phyloP scores from a whole-genome alignment of 2,329 filamentous ascomycete species.

The Allantophomopsis cytisporea region DNA sequence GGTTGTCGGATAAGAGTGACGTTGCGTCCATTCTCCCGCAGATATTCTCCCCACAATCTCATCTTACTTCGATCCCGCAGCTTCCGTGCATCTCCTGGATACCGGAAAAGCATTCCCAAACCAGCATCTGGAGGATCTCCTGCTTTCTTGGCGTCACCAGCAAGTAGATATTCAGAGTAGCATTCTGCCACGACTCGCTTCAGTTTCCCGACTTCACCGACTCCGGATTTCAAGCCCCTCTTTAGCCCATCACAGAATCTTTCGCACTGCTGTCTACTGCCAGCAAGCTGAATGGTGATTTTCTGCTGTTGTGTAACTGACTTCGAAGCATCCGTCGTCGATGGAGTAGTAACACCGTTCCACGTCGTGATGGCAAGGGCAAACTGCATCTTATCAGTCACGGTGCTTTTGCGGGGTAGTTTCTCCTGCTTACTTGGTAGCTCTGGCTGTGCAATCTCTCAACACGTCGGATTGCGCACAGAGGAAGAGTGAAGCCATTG shows the following conservation, averaged over 20 bases:
- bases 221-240: slow-evolving; percentile 71
- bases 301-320: slow-evolving; percentile 51
- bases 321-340: slow-evolving; percentile 31
- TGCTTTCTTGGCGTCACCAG: slow-evolving; percentile 46
- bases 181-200: slow-evolving; percentile 70
- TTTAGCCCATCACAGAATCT: slow-evolving; percentile 94
- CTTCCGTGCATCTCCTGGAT: slow-evolving; percentile 90
- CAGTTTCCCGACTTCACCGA: slow-evolving; percentile 78
- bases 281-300: slow-evolving; percentile 82
- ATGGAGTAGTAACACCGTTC: slow-evolving; percentile 55
- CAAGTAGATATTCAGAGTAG: slow-evolving; percentile 77
- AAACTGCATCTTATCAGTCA: slow-evolving; percentile 37
- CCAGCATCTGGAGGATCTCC: slow-evolving; percentile 76
- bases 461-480: slow-evolving; percentile 83
- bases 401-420: background rate
- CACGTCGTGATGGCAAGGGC: slow-evolving; percentile 90
- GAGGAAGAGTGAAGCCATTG: slow-evolving; percentile 88
- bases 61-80: slow-evolving; percentile 93
- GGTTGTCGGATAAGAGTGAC: slow-evolving; percentile 86
- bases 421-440: slow-evolving; percentile 41
- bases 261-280: slow-evolving; percentile 79
- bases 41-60: slow-evolving; percentile 91
- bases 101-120: slow-evolving; percentile 82
- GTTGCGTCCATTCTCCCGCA: slow-evolving; percentile 90
- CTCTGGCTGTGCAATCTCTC: slow-evolving; percentile 88